Evolutionary conservation across 768 basidiomycete species (phyloP).

Genomic region (Mycena epipterygia): DNA sequence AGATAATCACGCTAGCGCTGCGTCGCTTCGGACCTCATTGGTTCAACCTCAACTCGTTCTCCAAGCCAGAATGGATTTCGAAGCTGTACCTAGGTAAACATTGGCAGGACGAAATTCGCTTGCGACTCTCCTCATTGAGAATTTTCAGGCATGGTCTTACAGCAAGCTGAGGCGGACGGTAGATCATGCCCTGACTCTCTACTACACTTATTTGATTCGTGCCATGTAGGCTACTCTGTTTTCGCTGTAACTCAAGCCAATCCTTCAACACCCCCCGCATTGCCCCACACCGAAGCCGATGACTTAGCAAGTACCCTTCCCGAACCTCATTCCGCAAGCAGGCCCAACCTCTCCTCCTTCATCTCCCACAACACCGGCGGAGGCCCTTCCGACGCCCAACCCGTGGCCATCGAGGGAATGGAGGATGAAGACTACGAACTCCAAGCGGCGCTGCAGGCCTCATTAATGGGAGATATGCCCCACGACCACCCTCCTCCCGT

Average conservation of each 20-base stretch:
- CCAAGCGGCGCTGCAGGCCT: conserved; percentile 90
- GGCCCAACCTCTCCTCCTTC: conserved; percentile 26
- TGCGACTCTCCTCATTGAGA: background rate
- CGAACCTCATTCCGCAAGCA: conserved; percentile 57
- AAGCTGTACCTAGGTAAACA: conserved; percentile 74
- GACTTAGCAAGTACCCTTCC: conserved; percentile 75
- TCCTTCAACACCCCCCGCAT: conserved; percentile 61
- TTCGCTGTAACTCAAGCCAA: conserved; percentile 82
- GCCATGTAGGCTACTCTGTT: conserved; percentile 80
- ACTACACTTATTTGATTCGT: background rate
- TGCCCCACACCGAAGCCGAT: conserved; percentile 81
- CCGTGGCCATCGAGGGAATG: conserved; percentile 52
- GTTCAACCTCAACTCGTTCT: conserved; percentile 90
- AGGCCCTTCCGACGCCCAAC: background rate
- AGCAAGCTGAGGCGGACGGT: conserved; percentile 91
- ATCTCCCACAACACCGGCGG: conserved; percentile 12
- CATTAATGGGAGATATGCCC: conserved; percentile 58
- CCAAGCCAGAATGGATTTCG: conserved; percentile 84
- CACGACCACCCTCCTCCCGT: conserved; percentile 41
- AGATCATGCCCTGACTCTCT: conserved; percentile 33
- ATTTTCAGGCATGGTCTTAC: conserved; percentile 73
- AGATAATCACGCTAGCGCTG: conserved; percentile 49
- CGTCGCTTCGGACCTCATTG: conserved; percentile 68
- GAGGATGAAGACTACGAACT: conserved; percentile 92
- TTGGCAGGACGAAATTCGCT: background rate